These are phyloP conservation scores for Tolypocladium inflatum DNA, from an alignment of 2,329 filamentous ascomycete genomes.

Conservation along the genomic window DNA sequence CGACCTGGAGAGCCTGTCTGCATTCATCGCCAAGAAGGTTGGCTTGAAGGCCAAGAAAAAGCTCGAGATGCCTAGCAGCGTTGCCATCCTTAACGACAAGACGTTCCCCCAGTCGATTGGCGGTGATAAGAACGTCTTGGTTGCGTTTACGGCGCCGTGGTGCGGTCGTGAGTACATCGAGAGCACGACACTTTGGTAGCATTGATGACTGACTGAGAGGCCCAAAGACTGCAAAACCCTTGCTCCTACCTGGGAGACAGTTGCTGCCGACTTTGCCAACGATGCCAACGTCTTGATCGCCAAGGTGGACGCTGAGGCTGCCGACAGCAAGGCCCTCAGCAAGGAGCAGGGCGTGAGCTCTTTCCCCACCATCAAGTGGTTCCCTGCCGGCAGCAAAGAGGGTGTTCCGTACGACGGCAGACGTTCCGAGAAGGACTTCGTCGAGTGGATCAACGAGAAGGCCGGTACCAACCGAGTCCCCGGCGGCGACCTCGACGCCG, in stretches of 20 bases:
- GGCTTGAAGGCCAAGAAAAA: conserved; percentile 73
- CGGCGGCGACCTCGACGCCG: conserved; percentile 69
- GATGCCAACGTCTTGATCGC: conserved; percentile 78
- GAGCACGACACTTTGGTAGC: not conserved
- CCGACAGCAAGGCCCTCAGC: conserved; percentile 72
- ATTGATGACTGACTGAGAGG: not conserved
- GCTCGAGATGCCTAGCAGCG: conserved; percentile 60
- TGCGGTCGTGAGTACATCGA: conserved; percentile 72
- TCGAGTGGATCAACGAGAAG: conserved; percentile 81
- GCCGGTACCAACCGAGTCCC: conserved; percentile 74
- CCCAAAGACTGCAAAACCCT: conserved; percentile 85
- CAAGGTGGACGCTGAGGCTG: conserved; percentile 90
- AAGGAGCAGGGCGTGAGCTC: conserved; percentile 68
- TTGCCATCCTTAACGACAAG: conserved; percentile 71
- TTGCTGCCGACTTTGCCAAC: conserved; percentile 70
- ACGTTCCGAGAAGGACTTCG: conserved; percentile 65
- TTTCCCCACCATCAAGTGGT: conserved; percentile 98
- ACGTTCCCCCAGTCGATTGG: conserved; percentile 73
- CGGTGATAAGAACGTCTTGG: conserved; percentile 77
- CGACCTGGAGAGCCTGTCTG: conserved; percentile 74
- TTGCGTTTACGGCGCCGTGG: conserved; percentile 97
- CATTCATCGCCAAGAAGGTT: conserved; percentile 81
- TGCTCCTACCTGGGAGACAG: conserved; percentile 79
- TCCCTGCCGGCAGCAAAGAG: conserved; percentile 73
- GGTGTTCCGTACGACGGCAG: conserved; percentile 63